phyloP scores from a whole-genome alignment of 2,329 filamentous ascomycete species.

The Fusarium sp. region DNA sequence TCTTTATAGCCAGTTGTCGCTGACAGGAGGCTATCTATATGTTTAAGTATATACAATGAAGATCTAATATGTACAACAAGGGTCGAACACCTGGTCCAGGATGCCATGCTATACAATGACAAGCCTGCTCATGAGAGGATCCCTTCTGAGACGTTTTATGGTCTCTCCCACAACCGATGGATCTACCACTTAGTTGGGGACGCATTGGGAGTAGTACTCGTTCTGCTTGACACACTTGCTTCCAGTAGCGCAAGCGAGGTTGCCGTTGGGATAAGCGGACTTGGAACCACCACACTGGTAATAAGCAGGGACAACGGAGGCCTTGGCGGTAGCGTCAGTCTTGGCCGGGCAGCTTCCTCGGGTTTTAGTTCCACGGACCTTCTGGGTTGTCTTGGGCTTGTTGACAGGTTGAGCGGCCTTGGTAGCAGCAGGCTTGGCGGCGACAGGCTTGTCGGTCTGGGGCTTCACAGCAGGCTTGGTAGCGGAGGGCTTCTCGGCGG shows the following conservation, averaged over 20 bases:
- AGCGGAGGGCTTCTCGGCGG: neutral
- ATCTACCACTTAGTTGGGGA: constrained; percentile 35
- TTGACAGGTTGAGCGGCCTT: constrained; percentile 1
- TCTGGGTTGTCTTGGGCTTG: constrained; percentile 11
- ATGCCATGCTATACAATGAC: constrained; percentile 19
- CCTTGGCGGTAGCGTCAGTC: constrained; percentile 16
- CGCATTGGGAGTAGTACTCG: constrained; percentile 40
- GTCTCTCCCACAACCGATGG: neutral
- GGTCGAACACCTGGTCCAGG: constrained; percentile 22
- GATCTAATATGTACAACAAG: constrained; percentile 26
- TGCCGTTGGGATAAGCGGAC: constrained; percentile 33
- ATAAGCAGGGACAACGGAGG: constrained; percentile 26
- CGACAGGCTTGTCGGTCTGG: neutral
- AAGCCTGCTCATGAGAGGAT: constrained; percentile 7
- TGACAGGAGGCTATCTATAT: neutral
- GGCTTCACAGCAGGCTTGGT: neutral
- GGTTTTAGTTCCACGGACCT: constrained; percentile 26
- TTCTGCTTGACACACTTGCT: constrained; percentile 38
- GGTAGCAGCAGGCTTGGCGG: constrained; percentile 6
- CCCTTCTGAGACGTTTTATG: neutral
- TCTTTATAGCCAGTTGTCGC: constrained; percentile 12
- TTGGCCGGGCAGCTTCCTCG: constrained; percentile 24
- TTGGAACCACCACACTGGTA: constrained; percentile 38
- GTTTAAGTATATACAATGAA: constrained; percentile 38
- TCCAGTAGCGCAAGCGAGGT: constrained; percentile 32